A percentile compares a stretch with the other conserved stretches of the same genome.
Evolutionary conservation across 2,329 filamentous ascomycete genomes (phyloP).

Genomic region (Scedosporium aurantiacum): DNA sequence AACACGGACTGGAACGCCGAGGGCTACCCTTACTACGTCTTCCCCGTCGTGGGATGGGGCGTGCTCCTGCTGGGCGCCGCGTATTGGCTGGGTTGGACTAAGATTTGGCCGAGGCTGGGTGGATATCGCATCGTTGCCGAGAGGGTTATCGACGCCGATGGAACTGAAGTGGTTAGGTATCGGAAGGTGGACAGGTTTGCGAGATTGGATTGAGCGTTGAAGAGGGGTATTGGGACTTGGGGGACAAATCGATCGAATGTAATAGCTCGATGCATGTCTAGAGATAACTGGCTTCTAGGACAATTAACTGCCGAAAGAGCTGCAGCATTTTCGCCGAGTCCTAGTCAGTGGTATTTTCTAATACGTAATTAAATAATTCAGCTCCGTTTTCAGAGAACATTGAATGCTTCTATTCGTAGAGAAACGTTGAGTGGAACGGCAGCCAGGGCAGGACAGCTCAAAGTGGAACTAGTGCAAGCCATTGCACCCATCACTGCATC

Average conservation of each 20-base stretch:
- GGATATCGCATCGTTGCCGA: slow-evolving; percentile 38
- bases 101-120: slow-evolving; percentile 34
- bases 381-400: too few species aligned
- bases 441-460: too few species aligned
- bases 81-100: slow-evolving; percentile 44
- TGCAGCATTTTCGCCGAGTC: too few species aligned
- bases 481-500: too few species aligned
- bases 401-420: too few species aligned
- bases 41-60: slow-evolving; percentile 41
- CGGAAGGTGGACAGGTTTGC: slow-evolving; percentile 16
- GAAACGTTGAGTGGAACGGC: too few species aligned
- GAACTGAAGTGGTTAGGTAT: slow-evolving; percentile 29
- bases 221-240: neutral
- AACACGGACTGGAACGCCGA: slow-evolving; percentile 32
- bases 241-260: too few species aligned
- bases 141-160: slow-evolving; percentile 26
- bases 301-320: neutral
- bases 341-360: too few species aligned
- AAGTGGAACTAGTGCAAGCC: too few species aligned
- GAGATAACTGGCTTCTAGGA: neutral
- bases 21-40: slow-evolving; percentile 45
- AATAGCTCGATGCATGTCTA: neutral
- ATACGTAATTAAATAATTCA: too few species aligned
- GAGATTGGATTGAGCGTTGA: neutral
- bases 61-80: slow-evolving; percentile 37